A percentile compares a stretch with the other conserved stretches of the same genome.
Conservation (phyloP, 768 basidiomycete species). For the Hericium rajendrae region DNA sequence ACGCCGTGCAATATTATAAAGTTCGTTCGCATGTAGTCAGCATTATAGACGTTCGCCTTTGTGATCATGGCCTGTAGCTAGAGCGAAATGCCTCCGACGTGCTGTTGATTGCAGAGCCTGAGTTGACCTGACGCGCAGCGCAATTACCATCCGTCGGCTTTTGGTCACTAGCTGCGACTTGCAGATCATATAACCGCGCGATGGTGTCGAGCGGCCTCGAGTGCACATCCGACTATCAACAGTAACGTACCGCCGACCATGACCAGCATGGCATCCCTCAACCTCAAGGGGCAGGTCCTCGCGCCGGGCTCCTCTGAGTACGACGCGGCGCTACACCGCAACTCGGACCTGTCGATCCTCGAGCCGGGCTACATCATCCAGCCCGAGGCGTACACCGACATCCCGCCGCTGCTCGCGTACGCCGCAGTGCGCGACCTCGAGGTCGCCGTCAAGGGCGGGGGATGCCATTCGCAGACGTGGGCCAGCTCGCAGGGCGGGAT, state of each 20-base stretch:
- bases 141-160: too few species aligned
- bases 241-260: neutral
- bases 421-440: constrained; percentile 11
- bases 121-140: too few species aligned
- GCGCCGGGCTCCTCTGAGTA: constrained; percentile 2
- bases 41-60: too few species aligned
- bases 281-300: neutral
- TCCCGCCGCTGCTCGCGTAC: constrained; percentile 9
- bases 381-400: constrained; percentile 11
- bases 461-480: constrained; percentile 22
- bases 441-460: constrained; percentile 23
- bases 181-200: too few species aligned
- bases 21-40: too few species aligned
- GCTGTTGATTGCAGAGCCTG: too few species aligned
- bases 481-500: constrained; percentile 24
- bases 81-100: too few species aligned
- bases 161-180: too few species aligned
- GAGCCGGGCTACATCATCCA: constrained; percentile 13
- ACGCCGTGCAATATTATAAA: too few species aligned
- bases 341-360: constrained; percentile 12
- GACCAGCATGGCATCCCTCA: neutral
- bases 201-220: neutral
- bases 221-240: neutral
- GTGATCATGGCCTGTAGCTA: too few species aligned
- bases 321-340: constrained; percentile 12